Evolutionary conservation across 345 rosid species (phyloP), one percentile per base, ranked within the genome.

Genomic region (Toxicodendron radicans): DNA sequence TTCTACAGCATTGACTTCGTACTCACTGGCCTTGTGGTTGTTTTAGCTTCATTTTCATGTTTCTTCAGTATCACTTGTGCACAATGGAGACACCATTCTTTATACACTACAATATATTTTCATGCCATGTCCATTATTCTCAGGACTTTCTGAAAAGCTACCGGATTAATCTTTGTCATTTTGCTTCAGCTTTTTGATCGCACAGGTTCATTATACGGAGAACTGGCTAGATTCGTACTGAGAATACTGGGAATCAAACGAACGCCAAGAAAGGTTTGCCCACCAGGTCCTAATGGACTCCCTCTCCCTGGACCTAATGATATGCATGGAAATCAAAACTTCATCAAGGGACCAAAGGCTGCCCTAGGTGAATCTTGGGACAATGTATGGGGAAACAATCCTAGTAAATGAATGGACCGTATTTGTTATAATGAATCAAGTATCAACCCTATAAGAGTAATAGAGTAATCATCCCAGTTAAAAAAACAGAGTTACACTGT

Each of bases 141-240:
- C 52, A 1, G 30, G 21, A 23, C 24, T 14, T 21, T 69, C 41
- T 58, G 10, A 14, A 38, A 56, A 18, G 23, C 35, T 41, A 10
- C 11, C 20, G 35, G 46, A 3, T 69, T 20, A 0, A 5, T 12
- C 18, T 32, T 23, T 1, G 43, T 54, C 49, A 69, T 69, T 38
- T 3, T 21, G 72, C 20, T 35, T 20, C 73, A 69, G 73, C 73
- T 69, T 69, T 56, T 56, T 38, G 86, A 83, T 72, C 80, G 83
- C 14, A 51, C 79, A 10, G 82, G 86, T 27, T 24, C 80, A 35
- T 66, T 83, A 48, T 83, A 83, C 48, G 83, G 83, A 17, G 83
- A 83, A 70, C 41, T 83, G 38, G 86, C 83, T 33, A 74, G 86
- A 72, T 83, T 83, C 24, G 86, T 72, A 58, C 60, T 83, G 71